Evolutionary conservation across 305 asterid species (phyloP).

Genomic region (Euphrasia arctica): DNA sequence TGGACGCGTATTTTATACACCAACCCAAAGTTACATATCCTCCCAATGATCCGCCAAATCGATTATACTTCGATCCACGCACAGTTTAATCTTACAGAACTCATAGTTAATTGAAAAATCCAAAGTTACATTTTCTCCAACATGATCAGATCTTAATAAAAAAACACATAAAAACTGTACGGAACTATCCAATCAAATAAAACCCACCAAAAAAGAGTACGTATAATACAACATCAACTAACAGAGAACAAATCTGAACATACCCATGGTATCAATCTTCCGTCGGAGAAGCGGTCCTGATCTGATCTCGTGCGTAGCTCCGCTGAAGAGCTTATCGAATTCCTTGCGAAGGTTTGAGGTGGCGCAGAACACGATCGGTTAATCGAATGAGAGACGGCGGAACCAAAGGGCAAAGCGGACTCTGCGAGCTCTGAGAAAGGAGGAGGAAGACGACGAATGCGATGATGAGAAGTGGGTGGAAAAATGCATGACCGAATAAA

Average conservation of each 20-base stretch:
- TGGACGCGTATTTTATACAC: too few species aligned
- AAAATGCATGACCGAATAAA: neutral
- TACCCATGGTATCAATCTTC: conserved; percentile 79
- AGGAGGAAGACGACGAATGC: conserved; percentile 23
- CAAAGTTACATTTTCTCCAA: neutral
- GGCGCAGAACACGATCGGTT: conserved; percentile 20
- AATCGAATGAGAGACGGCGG: conserved; percentile 29
- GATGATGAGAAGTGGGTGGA: conserved; percentile 23
- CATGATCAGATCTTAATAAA: neutral
- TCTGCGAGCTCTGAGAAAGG: conserved; percentile 42
- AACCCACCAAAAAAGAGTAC: neutral
- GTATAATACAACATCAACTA: neutral
- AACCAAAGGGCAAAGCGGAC: conserved; percentile 34
- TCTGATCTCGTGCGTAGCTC: conserved; percentile 43
- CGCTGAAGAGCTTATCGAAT: conserved; percentile 11
- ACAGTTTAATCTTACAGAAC: neutral
- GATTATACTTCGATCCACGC: neutral
- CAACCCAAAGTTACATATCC: too few species aligned
- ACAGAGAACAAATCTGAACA: conserved; percentile 8
- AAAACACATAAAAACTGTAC: neutral
- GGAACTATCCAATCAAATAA: neutral
- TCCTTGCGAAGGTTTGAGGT: conserved; percentile 3
- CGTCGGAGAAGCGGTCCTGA: conserved; percentile 54
- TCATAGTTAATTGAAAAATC: neutral
- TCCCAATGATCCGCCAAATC: neutral